Base-by-base conservation (phyloP, 2,329 filamentous ascomycete genomes). In the Phaeosphaeriaceae sp. region DNA sequence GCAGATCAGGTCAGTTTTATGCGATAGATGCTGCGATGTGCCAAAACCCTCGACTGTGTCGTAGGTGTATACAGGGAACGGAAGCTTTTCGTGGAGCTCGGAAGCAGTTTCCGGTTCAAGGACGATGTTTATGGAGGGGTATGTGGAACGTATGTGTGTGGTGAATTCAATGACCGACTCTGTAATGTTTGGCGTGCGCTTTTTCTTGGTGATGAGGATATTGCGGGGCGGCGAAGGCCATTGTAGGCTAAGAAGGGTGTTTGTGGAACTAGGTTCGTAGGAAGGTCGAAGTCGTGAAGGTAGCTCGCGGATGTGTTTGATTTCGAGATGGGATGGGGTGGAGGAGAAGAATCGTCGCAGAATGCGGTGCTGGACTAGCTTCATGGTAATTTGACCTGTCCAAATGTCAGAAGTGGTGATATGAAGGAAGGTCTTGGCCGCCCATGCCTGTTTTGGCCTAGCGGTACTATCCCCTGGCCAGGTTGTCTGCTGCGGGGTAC, bases 1-100 rank as follows among this genome's bases (percentile, higher is more conserved):
- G 35, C 90, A 87, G 17, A 93, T 87, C 50, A 97, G 80, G 67
- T 99, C 94, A 50, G 95, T 87, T 76, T 94, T 96, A 49, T 85
- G 79, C 33, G 90, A 85, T 46, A 94, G 61, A 20, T 57, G 48
- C 6, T 52, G 50, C 15, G 63, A 60, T 77, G 79, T 26, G 78
- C 74, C 62, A 7, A 58, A 54, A 4, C 40, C 39, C 2, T 15
- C 6, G 9, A 20, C 12, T 3, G 36, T 66, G 59, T 71, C 26
- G 63, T 66, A 72, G 1, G 72, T 64, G 56, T 78, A 80, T 71
- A 79, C 45, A 8, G 92, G 89, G 56, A 92, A 92, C 3, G 84
- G 74, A 4, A 97, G 79, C 2, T 78, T 77, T 3, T 84, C 78
- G 70, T 95, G 89, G 26, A 97, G 77, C 51, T 87, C 81, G 5